Conservation (phyloP, 495 filamentous ascomycete genomes). For the Pseudotulostoma volvatum region DNA sequence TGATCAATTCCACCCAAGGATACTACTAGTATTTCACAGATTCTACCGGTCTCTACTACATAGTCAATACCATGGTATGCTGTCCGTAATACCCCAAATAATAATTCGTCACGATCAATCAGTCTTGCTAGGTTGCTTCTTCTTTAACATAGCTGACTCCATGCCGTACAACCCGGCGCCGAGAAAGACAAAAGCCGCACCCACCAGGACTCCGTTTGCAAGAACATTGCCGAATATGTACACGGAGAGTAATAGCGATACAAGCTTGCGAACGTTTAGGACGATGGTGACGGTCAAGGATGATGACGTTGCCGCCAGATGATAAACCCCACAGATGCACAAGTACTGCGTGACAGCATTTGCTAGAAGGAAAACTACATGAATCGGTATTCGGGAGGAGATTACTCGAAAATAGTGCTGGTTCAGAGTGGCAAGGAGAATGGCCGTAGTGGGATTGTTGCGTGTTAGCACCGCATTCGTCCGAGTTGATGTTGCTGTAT, state of each 20-base stretch:
- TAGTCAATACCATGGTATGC: too few species aligned
- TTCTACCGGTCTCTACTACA: too few species aligned
- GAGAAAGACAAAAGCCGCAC: conserved; percentile 70
- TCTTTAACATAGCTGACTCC: conserved; percentile 38
- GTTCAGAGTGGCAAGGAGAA: conserved; percentile 4
- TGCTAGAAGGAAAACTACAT: conserved; percentile 52
- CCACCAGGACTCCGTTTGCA: conserved; percentile 54
- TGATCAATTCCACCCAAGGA: too few species aligned
- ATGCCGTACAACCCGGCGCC: conserved; percentile 80
- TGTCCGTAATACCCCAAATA: too few species aligned
- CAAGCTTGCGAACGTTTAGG: conserved; percentile 87
- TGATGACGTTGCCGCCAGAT: conserved; percentile 67
- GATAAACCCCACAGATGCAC: conserved; percentile 89
- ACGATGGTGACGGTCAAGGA: conserved; percentile 93
- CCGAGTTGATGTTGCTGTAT: background rate
- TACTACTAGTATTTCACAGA: too few species aligned
- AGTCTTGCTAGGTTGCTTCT: conserved; percentile 11
- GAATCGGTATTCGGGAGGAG: conserved; percentile 42
- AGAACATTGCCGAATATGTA: conserved; percentile 82
- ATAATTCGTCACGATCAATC: conserved; percentile 8
- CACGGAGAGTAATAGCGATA: conserved; percentile 77
- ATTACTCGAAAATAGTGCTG: conserved; percentile 5
- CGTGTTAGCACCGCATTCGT: background rate
- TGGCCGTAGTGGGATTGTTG: background rate
- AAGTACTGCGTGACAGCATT: conserved; percentile 88